A percentile compares a stretch with the other conserved stretches of the same genome.
These are phyloP conservation scores for Onygenales sp. DNA, from an alignment of 2,329 filamentous ascomycete genomes.

Conservation along the genomic window DNA sequence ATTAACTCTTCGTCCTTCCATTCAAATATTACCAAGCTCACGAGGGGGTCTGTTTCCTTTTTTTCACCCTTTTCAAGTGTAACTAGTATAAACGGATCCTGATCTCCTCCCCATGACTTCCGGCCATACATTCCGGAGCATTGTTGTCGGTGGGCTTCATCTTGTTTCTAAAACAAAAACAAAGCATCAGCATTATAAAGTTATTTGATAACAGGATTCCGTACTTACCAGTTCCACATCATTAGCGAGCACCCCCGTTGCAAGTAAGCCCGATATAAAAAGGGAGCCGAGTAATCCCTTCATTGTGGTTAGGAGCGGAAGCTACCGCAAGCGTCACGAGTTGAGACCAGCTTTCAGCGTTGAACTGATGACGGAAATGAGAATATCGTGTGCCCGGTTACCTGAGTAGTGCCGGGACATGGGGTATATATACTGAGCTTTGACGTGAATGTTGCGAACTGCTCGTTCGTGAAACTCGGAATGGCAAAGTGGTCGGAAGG, in stretches of 20 bases:
- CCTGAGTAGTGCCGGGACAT: neutral
- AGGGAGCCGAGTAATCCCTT: slow-evolving; percentile 31
- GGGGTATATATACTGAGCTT: neutral
- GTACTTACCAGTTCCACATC: slow-evolving; percentile 36
- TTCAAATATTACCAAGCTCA: slow-evolving; percentile 86
- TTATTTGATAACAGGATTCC: neutral
- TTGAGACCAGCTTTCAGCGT: slow-evolving; percentile 9
- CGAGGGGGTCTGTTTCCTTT: slow-evolving; percentile 59
- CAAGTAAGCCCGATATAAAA: slow-evolving; percentile 28
- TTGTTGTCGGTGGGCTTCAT: slow-evolving; percentile 67
- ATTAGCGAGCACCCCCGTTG: slow-evolving; percentile 31
- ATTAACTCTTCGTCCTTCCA: slow-evolving; percentile 79
- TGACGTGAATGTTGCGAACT: neutral
- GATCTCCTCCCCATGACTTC: slow-evolving; percentile 74
- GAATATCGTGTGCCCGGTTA: neutral
- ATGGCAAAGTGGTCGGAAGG: neutral
- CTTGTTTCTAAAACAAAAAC: slow-evolving; percentile 53
- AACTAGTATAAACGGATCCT: slow-evolving; percentile 81
- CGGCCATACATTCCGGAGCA: slow-evolving; percentile 93
- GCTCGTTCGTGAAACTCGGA: neutral
- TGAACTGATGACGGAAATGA: neutral
- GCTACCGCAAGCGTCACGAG: slow-evolving; percentile 8
- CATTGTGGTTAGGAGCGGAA: slow-evolving; percentile 22
- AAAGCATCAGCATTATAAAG: slow-evolving; percentile 3
- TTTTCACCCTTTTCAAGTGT: slow-evolving; percentile 60